Evolutionary conservation across 495 filamentous ascomycete species (phyloP).

Genomic region (Penicillium soppii): DNA sequence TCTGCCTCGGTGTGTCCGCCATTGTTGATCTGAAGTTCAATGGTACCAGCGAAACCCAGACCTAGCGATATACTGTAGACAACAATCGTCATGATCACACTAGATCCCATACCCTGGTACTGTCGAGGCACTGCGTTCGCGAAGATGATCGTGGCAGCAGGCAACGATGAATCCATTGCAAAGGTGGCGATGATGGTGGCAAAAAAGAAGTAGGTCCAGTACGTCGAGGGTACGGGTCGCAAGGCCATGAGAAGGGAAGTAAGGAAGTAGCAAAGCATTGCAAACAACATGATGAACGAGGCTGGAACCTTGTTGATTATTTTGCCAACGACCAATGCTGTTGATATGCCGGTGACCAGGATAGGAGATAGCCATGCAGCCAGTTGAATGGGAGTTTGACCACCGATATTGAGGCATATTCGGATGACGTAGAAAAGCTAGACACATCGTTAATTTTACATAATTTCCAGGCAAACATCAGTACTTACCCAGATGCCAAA

Average conservation of each 20-base stretch:
- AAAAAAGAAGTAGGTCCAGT: constrained; percentile 38
- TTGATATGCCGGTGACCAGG: constrained; percentile 32
- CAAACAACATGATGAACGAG: constrained; percentile 38
- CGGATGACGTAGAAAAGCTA: constrained; percentile 34
- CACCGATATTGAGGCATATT: constrained; percentile 31
- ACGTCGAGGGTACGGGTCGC: constrained; percentile 24
- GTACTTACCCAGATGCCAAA: constrained; percentile 39
- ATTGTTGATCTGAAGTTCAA: constrained; percentile 37
- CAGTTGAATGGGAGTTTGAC: constrained; percentile 28
- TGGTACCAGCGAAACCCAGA: constrained; percentile 48
- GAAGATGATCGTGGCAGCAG: constrained; percentile 44
- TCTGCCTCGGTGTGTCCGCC: constrained; percentile 24
- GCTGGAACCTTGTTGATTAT: constrained; percentile 33
- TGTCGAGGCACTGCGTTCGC: constrained; percentile 36
- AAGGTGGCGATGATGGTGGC: constrained; percentile 35
- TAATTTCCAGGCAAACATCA: not conserved
- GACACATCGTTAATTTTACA: not conserved
- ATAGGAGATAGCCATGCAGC: constrained; percentile 33
- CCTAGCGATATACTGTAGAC: constrained; percentile 47
- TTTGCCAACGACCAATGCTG: constrained; percentile 32
- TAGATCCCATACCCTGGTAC: constrained; percentile 45
- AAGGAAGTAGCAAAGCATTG: constrained; percentile 34
- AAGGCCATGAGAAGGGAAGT: constrained; percentile 31
- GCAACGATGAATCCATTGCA: constrained; percentile 49
- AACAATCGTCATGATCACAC: constrained; percentile 42